Evolutionary conservation across 257 asterid genomes (phyloP), one percentile per base, ranked within the genome.

Genomic region (Penstemon eatonii): DNA sequence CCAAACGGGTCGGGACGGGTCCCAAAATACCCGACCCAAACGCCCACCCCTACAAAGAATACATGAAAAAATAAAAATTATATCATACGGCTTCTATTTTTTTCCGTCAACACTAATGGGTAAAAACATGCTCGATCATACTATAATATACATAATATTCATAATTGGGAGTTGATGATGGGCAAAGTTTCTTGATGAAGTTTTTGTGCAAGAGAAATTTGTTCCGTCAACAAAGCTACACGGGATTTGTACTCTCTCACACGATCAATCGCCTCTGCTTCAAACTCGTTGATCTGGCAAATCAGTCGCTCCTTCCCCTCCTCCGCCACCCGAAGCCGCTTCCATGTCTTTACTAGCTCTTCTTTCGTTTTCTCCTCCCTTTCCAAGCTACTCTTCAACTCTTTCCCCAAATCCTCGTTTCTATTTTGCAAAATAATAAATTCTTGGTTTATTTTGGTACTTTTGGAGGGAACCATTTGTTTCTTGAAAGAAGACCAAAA

Each of bases 261-360:
- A 71, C 77, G 78, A 37, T 72, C 80, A 0, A 80, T 81, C 15
- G 85, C 78, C 72, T 83, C 87, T 1, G 85, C 87, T 54, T 83
- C 87, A 5, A 77, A 60, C 57, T 83, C 85, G 0, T 85, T 85
- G 4, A 83, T 81, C 52, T 83, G 85, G n/a, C 70, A 77, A 52
- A 83, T 74, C 3, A 83, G 83, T 0, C 79, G 72, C 76, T 83
- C 87, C 78, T 79, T 83, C 1, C 81, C 87, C 42, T 83, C 87
- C 76, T 83, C 85, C 25, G 80, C 80, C 65, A 83, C 83, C 40
- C 78, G 74, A 67, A 83, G 67, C 67, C 81, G 70, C 56, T 43
- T 65, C 69, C 71, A 56, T 7, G 56, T 65, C n/a, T 72, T 69
- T 33, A 61, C 66, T 60, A 83, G 54, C 36, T 83, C 81, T 13